These are phyloP conservation scores for Veloboletus limbatus DNA, from an alignment of 1,284 basidiomycete genomes.

Conservation along the genomic window DNA sequence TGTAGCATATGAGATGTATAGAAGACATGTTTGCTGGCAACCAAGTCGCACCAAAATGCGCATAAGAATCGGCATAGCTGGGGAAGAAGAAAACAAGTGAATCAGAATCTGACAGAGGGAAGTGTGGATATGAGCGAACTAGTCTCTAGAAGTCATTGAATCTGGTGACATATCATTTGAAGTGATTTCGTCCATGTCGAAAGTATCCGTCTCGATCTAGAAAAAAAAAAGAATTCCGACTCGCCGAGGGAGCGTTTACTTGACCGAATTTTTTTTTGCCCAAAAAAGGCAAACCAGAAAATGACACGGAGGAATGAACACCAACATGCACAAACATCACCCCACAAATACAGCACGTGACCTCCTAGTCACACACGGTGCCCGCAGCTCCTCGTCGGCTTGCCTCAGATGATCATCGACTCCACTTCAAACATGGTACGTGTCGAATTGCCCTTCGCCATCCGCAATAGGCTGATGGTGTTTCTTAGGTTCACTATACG, in stretches of 20 bases:
- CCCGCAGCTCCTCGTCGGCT: slow-evolving; percentile 11
- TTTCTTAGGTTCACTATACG: slow-evolving; percentile 19
- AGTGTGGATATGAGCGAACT: slow-evolving; percentile 54
- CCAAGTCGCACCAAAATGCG: slow-evolving; percentile 77
- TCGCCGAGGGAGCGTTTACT: neutral
- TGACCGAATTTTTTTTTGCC: slow-evolving; percentile 1
- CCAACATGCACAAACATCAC: slow-evolving; percentile 25
- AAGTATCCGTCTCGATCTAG: slow-evolving; percentile 15
- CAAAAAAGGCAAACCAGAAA: slow-evolving; percentile 15
- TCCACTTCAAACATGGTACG: slow-evolving; percentile 28
- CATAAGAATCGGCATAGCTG: slow-evolving; percentile 90
- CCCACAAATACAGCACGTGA: slow-evolving; percentile 23
- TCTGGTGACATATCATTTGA: slow-evolving; percentile 34
- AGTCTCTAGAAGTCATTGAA: slow-evolving; percentile 77
- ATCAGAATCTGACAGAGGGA: slow-evolving; percentile 29
- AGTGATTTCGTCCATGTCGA: slow-evolving; percentile 45
- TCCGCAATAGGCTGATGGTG: neutral
- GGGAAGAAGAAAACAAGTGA: slow-evolving; percentile 28
- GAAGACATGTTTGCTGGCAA: neutral
- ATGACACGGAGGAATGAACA: slow-evolving; percentile 8
- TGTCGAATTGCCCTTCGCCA: neutral
- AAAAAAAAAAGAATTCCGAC: slow-evolving; percentile 5
- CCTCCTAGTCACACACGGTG: neutral
- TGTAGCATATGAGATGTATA: slow-evolving; percentile 5
- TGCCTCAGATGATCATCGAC: slow-evolving; percentile 27